Evolutionary conservation across 139 green algal genomes (phyloP).

Genomic region (Micromonas pusilla): DNA sequence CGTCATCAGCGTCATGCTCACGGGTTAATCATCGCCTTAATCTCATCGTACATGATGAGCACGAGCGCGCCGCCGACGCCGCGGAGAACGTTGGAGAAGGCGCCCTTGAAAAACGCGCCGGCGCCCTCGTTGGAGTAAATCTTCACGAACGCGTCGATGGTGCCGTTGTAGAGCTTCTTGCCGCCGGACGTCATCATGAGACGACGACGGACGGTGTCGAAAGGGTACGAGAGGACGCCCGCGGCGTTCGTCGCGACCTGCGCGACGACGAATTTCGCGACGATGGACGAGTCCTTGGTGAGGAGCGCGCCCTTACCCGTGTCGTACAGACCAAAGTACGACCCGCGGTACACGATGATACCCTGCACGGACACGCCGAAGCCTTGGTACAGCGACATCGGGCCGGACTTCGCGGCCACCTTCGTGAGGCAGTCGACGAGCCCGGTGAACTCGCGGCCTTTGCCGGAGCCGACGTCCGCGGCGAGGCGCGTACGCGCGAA

Average conservation of each 20-base stretch:
- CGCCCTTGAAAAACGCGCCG: conserved; percentile 95
- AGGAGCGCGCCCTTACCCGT: conserved; percentile 72
- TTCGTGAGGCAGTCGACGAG: conserved; percentile 86
- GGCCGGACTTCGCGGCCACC: conserved; percentile 48
- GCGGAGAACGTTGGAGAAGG: conserved; percentile 72
- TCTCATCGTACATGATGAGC: conserved; percentile 77
- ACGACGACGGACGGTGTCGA: conserved; percentile 95
- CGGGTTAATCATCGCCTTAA: conserved; percentile 47
- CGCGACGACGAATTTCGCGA: conserved; percentile 75
- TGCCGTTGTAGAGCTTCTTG: conserved; percentile 78
- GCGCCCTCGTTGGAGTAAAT: conserved; percentile 83
- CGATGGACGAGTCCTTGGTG: conserved; percentile 44
- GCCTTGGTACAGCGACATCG: conserved; percentile 41
- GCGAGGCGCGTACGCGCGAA: conserved; percentile 97
- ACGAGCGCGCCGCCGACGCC: conserved; percentile 64
- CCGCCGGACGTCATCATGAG: conserved; percentile 97
- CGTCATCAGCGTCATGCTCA: too few species aligned
- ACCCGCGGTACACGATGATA: conserved; percentile 97
- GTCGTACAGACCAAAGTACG: conserved; percentile 99
- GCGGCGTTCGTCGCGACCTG: conserved; percentile 71
- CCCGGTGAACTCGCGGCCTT: conserved; percentile 76
- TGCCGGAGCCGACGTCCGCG: conserved; percentile 73
- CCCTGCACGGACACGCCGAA: conserved; percentile 92
- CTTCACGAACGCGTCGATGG: conserved; percentile 87
- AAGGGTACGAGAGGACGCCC: conserved; percentile 91